Percentiles rank a stretch among this genome's conserved stretches.
Conservation (phyloP, 805 yeast genomes). For the Allodekkera sacchari region DNA sequence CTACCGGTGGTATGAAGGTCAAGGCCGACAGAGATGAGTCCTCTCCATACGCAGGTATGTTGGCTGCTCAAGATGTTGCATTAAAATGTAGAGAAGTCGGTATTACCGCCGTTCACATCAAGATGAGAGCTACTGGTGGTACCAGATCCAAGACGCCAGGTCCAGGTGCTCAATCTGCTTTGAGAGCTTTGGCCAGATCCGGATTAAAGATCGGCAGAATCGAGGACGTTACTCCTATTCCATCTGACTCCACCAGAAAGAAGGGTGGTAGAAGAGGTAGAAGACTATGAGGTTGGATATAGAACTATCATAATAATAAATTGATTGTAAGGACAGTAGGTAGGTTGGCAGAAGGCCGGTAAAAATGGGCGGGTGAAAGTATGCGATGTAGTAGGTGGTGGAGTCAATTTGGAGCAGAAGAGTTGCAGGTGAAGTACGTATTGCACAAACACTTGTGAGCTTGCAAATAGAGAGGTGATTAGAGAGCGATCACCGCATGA, state of each 20-base stretch:
- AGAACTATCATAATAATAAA: too few species aligned
- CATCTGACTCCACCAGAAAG: slow-evolving; percentile 99
- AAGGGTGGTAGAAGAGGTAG: slow-evolving; percentile 99
- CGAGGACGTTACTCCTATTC: slow-evolving; percentile 99
- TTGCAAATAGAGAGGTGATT: too few species aligned
- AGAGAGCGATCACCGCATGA: too few species aligned
- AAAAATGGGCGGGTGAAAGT: too few species aligned
- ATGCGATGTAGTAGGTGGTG: too few species aligned
- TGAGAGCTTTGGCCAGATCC: slow-evolving; percentile 99
- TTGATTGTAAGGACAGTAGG: too few species aligned
- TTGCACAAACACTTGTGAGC: too few species aligned
- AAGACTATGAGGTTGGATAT: slow-evolving; percentile 84
- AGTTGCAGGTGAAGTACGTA: too few species aligned
- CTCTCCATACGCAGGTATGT: slow-evolving; percentile 99
- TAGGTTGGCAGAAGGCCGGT: too few species aligned
- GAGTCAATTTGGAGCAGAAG: too few species aligned
- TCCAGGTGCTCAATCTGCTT: slow-evolving; percentile 99
- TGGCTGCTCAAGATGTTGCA: slow-evolving; percentile 99
- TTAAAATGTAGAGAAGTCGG: slow-evolving; percentile 99
- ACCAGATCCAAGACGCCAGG: slow-evolving; percentile 99
- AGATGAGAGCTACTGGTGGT: slow-evolving; percentile 99
- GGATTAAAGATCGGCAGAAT: slow-evolving; percentile 99
- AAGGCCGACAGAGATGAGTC: slow-evolving; percentile 99
- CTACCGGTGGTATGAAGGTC: slow-evolving; percentile 99
- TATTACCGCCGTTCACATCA: slow-evolving; percentile 98